phyloP scores from a whole-genome alignment of 768 basidiomycete genomes.

The Leccinum broughii region DNA sequence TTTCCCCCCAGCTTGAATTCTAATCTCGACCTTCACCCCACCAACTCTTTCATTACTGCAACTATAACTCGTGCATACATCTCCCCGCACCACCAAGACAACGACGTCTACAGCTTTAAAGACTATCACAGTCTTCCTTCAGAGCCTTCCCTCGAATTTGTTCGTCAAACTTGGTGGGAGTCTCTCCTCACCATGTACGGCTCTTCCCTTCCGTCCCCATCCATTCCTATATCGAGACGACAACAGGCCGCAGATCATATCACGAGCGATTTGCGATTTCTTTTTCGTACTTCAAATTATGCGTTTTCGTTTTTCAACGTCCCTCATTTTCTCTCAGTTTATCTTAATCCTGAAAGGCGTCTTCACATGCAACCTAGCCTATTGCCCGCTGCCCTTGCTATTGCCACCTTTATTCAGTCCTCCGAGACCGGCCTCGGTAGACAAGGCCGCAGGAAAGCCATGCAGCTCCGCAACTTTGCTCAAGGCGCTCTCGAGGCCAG shows the following conservation, averaged over 20 bases:
- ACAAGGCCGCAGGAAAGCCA: slow-evolving; percentile 53
- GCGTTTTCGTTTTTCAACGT: slow-evolving; percentile 77
- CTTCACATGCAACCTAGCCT: slow-evolving; percentile 67
- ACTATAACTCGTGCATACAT: slow-evolving; percentile 7
- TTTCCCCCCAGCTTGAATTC: slow-evolving; percentile 7
- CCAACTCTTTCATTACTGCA: neutral
- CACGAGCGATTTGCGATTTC: slow-evolving; percentile 57
- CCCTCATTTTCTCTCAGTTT: slow-evolving; percentile 62
- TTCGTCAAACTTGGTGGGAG: slow-evolving; percentile 81
- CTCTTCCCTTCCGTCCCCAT: slow-evolving; percentile 34
- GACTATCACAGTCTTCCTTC: slow-evolving; percentile 33
- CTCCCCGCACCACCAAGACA: slow-evolving; percentile 11
- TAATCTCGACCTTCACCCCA: slow-evolving; percentile 5
- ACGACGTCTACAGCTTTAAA: slow-evolving; percentile 15
- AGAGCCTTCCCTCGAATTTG: slow-evolving; percentile 66
- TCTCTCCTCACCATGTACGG: slow-evolving; percentile 58
- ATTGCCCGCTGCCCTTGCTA: slow-evolving; percentile 58
- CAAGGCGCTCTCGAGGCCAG: slow-evolving; percentile 72
- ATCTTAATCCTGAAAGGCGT: slow-evolving; percentile 54
- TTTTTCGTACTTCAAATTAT: slow-evolving; percentile 64
- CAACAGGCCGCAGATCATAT: slow-evolving; percentile 47
- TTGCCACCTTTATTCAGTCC: slow-evolving; percentile 71
- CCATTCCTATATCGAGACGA: slow-evolving; percentile 44
- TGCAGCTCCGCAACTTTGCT: slow-evolving; percentile 65
- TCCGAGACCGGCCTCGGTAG: slow-evolving; percentile 56